Conservation (phyloP, 768 basidiomycete species). For the Sporobolomyces roseus region DNA sequence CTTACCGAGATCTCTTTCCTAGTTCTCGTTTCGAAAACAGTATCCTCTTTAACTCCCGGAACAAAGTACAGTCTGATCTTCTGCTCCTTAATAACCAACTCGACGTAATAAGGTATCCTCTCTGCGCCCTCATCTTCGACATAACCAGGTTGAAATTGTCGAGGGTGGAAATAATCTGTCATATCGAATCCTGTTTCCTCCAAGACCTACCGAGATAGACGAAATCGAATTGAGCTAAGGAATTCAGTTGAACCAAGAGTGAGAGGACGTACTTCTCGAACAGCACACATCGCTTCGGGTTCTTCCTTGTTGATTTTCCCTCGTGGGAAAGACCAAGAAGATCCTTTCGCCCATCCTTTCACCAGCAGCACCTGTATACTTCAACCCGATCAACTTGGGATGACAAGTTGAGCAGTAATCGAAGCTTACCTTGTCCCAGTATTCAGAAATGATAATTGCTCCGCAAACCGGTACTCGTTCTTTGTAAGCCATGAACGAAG, state of each 20-base stretch:
- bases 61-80: slow-evolving; percentile 86
- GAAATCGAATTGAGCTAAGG: background rate
- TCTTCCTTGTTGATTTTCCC: slow-evolving; percentile 99
- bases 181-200: slow-evolving; percentile 94
- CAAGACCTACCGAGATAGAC: slow-evolving; percentile 66
- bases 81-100: slow-evolving; percentile 84
- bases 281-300: slow-evolving; percentile 73
- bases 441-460: slow-evolving; percentile 87
- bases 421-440: slow-evolving; percentile 80
- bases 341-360: slow-evolving; percentile 93
- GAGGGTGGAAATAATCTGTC: slow-evolving; percentile 46
- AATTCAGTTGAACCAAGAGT: background rate
- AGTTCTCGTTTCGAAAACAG: slow-evolving; percentile 84
- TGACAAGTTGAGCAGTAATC: background rate
- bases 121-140: slow-evolving; percentile 48
- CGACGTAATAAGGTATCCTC: slow-evolving; percentile 66
- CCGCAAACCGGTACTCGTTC: slow-evolving; percentile 95
- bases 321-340: slow-evolving; percentile 98
- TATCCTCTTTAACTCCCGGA: slow-evolving; percentile 79
- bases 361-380: slow-evolving; percentile 78
- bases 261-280: slow-evolving; percentile 68
- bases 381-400: background rate
- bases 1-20: slow-evolving; percentile 75
- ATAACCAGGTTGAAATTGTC: slow-evolving; percentile 47
- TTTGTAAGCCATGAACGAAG: slow-evolving; percentile 87